Base-by-base conservation (phyloP, 306 rosid genomes). In the cucumber (Cucumis sativus) region DNA sequence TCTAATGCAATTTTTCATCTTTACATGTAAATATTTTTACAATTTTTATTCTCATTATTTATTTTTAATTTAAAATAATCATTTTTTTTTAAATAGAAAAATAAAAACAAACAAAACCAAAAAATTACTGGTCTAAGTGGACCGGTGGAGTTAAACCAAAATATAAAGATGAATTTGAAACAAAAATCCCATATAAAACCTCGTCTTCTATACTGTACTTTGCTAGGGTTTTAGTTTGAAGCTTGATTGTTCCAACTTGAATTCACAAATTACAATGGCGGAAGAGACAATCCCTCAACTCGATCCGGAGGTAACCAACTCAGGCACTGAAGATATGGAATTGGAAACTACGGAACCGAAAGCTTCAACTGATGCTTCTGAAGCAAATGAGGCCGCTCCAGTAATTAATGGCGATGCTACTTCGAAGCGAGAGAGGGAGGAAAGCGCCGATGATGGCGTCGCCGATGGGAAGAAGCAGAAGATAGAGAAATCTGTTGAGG, bases 401-500 rank as follows among this genome's bases (percentile, higher is more conserved):
- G 74, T 10, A 6, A 64, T 64, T 7, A 78, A 67, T 45, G 81
- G 76, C 2, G 81, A 78, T 23, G 57, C 76, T 5, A 78, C 21
- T 57, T 67, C 75, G 4, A 78, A 65, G 76, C 51, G 81, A 5
- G 76, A 39, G 66, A 55, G 81, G 62, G 81, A 66, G 16, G 56
- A 66, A n/a, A 16, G 20, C 76, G 40, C 76, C 39, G 81, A 23
- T 11, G 81, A 39, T 1, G 6, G 5, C 3, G 39, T 40, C 25
- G 76, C 28, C 14, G 76, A 15, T 6, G 25, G 28, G n/a, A 78
- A 78, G 30, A 78, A 78, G 76, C 76, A 82, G 86, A 88, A 90
- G 81, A 25, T 79, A 39, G 87, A 86, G 79, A 83, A 76, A 65
- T 85, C 85, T 2, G 86, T 78, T 4, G 88, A 85, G 18, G 86